Evolutionary conservation across 805 yeast genomes (phyloP), one percentile per base, ranked within the genome.

Genomic region (Lachancea fermentati): DNA sequence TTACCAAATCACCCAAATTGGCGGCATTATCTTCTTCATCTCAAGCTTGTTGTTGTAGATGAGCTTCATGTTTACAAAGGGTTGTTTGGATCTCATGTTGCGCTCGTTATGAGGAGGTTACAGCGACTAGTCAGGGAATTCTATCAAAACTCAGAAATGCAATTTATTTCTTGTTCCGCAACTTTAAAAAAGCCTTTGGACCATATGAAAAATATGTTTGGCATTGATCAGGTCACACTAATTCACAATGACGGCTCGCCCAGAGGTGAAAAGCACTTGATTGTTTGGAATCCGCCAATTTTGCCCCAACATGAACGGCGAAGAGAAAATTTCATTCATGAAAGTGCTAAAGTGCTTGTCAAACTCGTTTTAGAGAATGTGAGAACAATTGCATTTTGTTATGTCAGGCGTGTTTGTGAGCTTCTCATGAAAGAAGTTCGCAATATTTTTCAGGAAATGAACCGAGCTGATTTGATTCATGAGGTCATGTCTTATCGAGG

Each of bases 401-500:
- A 83, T 18, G 86, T 86, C 25, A 72, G 99, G 39, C 73, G 79
- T 41, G 82, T 83, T 3, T 91, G 96, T 61, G 99, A 93, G 61
- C 65, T 85, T 17, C 54, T 93, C 34, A 85, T 91, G 84, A 84
- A 86, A 48, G 91, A 86, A 40, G 82, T 89, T 0, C 63, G 95
- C 38, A 68, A 65, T n/a, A 59, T 69, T 13, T 66, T 80, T 25
- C 63, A 68, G 26, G 69, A 68, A 19, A 51, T 67, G 34, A 71
- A 72, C 24, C 68, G 68, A 47, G 52, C 67, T 9, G 73, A 74
- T 24, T 52, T 77, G 36, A 54, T 70, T 3, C 65, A 75, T n/a
- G 82, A 81, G 42, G 81, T 89, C 3, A 85, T 87, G 94, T 79
- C 95, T 37, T 93, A 93, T 52, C 68, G 99, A 48, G 98, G 97